Percentiles rank a stretch among this genome's conserved stretches.
These are phyloP conservation scores for Aspergillus sp. DNA, from an alignment of 2,329 filamentous ascomycete species.

Conservation along the genomic window DNA sequence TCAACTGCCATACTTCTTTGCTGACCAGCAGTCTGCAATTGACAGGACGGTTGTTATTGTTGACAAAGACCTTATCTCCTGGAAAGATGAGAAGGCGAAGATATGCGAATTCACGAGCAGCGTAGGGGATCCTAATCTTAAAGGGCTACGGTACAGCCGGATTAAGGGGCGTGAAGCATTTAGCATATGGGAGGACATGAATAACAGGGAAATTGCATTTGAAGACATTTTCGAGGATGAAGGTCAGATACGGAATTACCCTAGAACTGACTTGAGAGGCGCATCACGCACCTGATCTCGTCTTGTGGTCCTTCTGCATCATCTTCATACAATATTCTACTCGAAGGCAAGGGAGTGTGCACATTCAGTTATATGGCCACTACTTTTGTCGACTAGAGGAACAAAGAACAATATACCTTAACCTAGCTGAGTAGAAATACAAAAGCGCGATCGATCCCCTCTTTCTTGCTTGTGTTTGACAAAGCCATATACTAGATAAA, in stretches of 20 bases:
- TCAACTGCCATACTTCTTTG: background rate
- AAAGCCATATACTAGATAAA: too few species aligned
- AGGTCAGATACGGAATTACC: background rate
- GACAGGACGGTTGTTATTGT: background rate
- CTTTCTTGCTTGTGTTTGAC: background rate
- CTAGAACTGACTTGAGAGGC: background rate
- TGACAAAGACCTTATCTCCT: background rate
- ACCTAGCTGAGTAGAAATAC: background rate
- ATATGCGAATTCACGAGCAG: background rate
- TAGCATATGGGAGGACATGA: background rate
- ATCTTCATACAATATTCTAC: background rate
- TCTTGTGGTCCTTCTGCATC: background rate
- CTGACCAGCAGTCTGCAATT: background rate
- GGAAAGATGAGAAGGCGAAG: background rate
- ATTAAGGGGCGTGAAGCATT: background rate
- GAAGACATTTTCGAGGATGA: background rate
- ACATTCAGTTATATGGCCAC: background rate
- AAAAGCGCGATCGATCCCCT: background rate
- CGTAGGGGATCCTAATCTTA: background rate
- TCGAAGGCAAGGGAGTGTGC: too few species aligned
- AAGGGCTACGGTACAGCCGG: background rate
- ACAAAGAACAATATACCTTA: too few species aligned
- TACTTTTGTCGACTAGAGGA: background rate
- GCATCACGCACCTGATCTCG: background rate
- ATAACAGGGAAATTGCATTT: background rate